Conservation (phyloP, 129 eudicot species). For the Heracleum sosnowskyi region DNA sequence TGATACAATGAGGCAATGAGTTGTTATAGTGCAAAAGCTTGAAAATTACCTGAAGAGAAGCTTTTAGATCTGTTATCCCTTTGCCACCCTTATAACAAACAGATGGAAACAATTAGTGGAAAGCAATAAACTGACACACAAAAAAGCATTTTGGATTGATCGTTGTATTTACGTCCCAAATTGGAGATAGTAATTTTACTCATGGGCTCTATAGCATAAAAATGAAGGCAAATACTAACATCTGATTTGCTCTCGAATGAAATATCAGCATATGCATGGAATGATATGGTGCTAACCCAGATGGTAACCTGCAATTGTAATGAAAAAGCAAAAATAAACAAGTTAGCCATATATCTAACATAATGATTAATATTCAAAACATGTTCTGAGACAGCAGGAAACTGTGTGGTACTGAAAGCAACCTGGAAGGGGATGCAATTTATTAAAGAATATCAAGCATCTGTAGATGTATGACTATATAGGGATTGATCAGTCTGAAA, state of each 20-base stretch:
- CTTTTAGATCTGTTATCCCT: conserved; percentile 81
- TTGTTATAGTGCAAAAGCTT: background rate
- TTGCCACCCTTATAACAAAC: conserved; percentile 65
- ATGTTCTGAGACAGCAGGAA: background rate
- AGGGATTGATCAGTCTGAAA: background rate
- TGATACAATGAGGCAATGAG: conserved; percentile 1
- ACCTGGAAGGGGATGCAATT: background rate
- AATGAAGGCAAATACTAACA: conserved; percentile 46
- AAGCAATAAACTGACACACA: background rate
- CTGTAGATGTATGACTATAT: background rate
- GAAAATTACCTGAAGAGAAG: conserved; percentile 69
- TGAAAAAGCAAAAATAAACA: background rate
- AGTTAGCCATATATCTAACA: background rate
- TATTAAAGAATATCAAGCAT: background rate
- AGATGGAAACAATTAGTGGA: background rate
- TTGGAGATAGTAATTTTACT: background rate
- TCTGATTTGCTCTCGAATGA: conserved; percentile 72
- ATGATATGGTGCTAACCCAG: conserved; percentile 81
- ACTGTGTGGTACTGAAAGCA: background rate
- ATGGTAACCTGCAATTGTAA: conserved; percentile 53
- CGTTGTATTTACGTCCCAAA: background rate
- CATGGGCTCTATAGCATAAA: background rate
- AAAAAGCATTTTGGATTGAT: background rate
- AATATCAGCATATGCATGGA: conserved; percentile 79
- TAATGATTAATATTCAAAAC: background rate